These are phyloP conservation scores for Suillus ampliporus DNA, from an alignment of 768 basidiomycete genomes.

Conservation along the genomic window DNA sequence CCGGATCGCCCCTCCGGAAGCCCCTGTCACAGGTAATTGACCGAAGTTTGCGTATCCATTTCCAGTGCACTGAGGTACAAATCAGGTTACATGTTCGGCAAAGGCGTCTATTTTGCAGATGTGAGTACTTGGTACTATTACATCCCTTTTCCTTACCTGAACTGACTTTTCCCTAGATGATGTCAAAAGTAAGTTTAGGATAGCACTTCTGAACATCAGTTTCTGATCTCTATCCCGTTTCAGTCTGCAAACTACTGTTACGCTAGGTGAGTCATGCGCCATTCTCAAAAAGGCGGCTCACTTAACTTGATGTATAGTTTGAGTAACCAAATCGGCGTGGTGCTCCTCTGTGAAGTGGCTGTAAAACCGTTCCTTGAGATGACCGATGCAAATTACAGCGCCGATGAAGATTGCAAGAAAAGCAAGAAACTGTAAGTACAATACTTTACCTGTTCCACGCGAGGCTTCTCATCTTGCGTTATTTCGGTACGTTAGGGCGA, in stretches of 20 bases:
- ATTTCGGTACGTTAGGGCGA: constrained; percentile 55
- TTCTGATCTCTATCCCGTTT: background rate
- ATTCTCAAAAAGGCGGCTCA: background rate
- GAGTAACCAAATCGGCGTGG: constrained; percentile 56
- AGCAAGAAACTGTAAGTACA: constrained; percentile 43
- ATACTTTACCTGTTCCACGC: background rate
- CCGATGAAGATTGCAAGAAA: constrained; percentile 52
- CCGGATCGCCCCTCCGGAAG: constrained; percentile 70
- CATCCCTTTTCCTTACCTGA: constrained; percentile 5
- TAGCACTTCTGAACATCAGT: background rate
- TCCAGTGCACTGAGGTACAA: constrained; percentile 7
- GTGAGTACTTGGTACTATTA: constrained; percentile 37
- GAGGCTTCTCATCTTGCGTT: background rate
- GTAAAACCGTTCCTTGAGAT: constrained; percentile 61
- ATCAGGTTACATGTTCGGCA: constrained; percentile 65
- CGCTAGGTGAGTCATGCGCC: constrained; percentile 43
- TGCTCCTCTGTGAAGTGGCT: constrained; percentile 66
- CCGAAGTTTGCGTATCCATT: background rate
- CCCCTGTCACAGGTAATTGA: constrained; percentile 50
- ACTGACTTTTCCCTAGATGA: constrained; percentile 47
- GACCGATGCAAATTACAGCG: constrained; percentile 52
- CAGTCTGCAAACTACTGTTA: constrained; percentile 65
- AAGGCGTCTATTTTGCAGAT: constrained; percentile 70
- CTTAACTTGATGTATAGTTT: constrained; percentile 39
- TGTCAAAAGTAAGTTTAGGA: constrained; percentile 55